phyloP scores from a whole-genome alignment of 2,329 filamentous ascomycete species.

The Cladophialophora psammophila region DNA sequence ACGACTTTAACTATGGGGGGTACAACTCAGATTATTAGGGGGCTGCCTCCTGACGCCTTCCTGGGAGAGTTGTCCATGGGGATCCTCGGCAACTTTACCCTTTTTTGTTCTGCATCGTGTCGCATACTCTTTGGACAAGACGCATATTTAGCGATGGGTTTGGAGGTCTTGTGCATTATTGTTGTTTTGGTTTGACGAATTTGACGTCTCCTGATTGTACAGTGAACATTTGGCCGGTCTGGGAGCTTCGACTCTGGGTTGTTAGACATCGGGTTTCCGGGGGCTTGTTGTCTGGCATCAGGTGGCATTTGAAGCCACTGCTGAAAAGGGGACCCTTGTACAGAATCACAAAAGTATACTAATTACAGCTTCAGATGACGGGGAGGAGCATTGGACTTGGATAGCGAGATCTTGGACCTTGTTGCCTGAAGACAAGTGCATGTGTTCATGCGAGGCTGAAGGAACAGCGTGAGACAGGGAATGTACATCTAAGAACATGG shows the following conservation, averaged over 20 bases:
- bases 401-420: slow-evolving; percentile 6
- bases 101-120: slow-evolving; percentile 9
- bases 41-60: not conserved
- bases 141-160: slow-evolving; percentile 15
- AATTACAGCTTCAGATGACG: slow-evolving; percentile 12
- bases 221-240: slow-evolving; percentile 5
- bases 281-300: not conserved
- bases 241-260: not conserved
- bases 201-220: not conserved
- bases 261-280: not conserved
- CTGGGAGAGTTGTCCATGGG: not conserved
- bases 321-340: slow-evolving; percentile 7
- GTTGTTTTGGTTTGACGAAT: slow-evolving; percentile 3
- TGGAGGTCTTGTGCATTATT: slow-evolving; percentile 4
- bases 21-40: slow-evolving; percentile 31
- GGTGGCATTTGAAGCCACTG: slow-evolving; percentile 1
- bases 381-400: slow-evolving; percentile 10
- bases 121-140: not conserved
- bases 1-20: slow-evolving; percentile 25
- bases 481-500: slow-evolving; percentile 1
- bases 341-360: slow-evolving; percentile 13
- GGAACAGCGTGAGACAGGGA: not conserved
- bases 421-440: not conserved
- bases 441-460: not conserved
- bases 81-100: not conserved